Conservation (phyloP, 768 basidiomycete genomes). For the Tricholoma matsutake region DNA sequence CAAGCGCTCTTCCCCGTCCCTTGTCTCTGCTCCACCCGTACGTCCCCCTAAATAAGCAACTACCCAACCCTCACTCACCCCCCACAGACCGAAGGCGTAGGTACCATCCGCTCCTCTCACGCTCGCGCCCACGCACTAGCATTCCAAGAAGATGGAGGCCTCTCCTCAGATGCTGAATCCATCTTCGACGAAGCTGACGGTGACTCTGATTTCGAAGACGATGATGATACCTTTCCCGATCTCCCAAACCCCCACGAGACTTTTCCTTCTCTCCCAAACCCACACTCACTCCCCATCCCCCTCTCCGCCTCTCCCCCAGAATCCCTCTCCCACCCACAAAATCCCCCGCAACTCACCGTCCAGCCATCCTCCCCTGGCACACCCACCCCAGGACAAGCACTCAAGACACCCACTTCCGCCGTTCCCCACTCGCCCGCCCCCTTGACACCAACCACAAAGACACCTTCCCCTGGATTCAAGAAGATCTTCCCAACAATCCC, state of each 20-base stretch:
- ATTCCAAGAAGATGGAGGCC: constrained; percentile 76
- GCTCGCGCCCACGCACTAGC: constrained; percentile 34
- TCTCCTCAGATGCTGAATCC: constrained; percentile 43
- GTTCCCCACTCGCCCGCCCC: not conserved
- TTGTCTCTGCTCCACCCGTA: constrained; percentile 79
- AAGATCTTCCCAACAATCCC: constrained; percentile 6
- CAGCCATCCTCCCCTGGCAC: constrained; percentile 2
- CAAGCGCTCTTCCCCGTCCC: constrained; percentile 59
- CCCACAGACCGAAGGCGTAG: constrained; percentile 77
- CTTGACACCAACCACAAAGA: not conserved
- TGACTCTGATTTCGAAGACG: constrained; percentile 26
- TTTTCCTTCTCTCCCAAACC: constrained; percentile 12
- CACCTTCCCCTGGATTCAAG: constrained; percentile 1
- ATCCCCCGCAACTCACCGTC: not conserved
- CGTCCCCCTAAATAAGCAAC: not conserved
- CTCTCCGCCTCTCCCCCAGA: not conserved
- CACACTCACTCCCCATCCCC: constrained; percentile 1
- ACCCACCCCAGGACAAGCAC: not conserved
- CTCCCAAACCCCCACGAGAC: constrained; percentile 5
- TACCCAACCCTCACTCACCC: not conserved
- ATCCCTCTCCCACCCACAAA: not conserved
- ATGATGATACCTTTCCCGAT: constrained; percentile 8
- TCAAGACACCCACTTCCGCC: constrained; percentile 1
- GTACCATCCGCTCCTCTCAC: constrained; percentile 70
- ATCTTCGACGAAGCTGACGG: constrained; percentile 29